Evolutionary conservation across 345 rosid genomes (phyloP).

Genomic region (Melaleuca quinquenervia): DNA sequence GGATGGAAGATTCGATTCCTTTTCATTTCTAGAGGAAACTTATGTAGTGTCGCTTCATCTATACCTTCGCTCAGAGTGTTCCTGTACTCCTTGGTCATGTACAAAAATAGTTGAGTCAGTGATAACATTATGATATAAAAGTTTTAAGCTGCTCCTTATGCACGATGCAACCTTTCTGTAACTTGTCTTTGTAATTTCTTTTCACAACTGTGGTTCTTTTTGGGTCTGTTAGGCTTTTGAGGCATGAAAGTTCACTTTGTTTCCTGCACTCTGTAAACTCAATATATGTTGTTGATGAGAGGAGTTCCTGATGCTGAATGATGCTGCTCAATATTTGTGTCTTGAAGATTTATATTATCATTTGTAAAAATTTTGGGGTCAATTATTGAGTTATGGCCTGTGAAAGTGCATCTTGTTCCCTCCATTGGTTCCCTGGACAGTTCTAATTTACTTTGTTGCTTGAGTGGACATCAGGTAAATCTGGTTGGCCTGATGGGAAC

Average conservation of each 20-base stretch:
- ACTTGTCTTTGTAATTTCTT: neutral
- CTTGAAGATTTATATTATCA: neutral
- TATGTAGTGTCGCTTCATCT: neutral
- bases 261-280: neutral
- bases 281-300: neutral
- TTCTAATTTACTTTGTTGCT: neutral
- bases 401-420: neutral
- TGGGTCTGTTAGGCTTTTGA: neutral
- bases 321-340: neutral
- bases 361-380: neutral
- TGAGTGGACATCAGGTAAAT: neutral
- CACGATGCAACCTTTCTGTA: neutral
- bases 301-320: neutral
- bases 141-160: neutral
- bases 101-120: neutral
- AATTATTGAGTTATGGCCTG: neutral
- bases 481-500: neutral
- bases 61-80: neutral
- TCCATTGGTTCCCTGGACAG: neutral
- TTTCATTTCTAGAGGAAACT: neutral
- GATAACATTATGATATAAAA: neutral
- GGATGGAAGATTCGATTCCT: neutral
- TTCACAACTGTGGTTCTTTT: neutral
- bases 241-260: neutral
- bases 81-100: neutral